Evolutionary conservation across 352 stramenopile genomes (phyloP), one percentile per base, ranked within the genome.

Genomic region (Thraustotheca clavata): DNA sequence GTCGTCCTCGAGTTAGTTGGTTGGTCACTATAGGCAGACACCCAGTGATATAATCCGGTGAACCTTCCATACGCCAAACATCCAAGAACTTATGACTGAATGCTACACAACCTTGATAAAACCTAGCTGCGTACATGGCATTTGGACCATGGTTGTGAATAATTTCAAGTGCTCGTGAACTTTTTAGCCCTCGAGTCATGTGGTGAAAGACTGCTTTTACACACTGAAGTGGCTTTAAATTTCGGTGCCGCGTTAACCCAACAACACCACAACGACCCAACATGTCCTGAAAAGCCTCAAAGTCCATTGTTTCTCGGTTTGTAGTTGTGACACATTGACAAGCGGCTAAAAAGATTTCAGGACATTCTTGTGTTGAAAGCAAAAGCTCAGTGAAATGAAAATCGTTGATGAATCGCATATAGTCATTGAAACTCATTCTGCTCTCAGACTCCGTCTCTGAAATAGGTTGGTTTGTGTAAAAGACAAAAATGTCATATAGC

Each of bases 11-110:
- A 3, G 57, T 65, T 11, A 34, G 16, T 6, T 43, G 22, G 33
- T 43, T 27, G 20, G 22, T 14, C 4, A 43, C 18, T 5, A 43
- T 20, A 8, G 57, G 57, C 9, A 65, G 26, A 3, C 3, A 5
- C 0, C 75, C 77, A 0, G 76, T 80, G 22, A 91, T 68, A 57
- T 91, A 91, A 68, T 91, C 82, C 0, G 80, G 80, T 3, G 79
- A 91, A 22, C 79, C 82, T 72, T 91, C 82, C 52, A 87, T 80
- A 18, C 78, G 71, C 82, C 82, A 91, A 77, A 89, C 87, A 59
- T 87, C 80, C 34, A 91, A 73, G 39, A 89, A 91, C 43, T 79
- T 82, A 71, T 86, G 86, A 67, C 75, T 88, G 69, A 91, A 89
- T n/a, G 76, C 68, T 27, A 88, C 79, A 4, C 77, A 84, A 24